Conservation (phyloP, 2,329 filamentous ascomycete species). For the Blastomyces parvus region DNA sequence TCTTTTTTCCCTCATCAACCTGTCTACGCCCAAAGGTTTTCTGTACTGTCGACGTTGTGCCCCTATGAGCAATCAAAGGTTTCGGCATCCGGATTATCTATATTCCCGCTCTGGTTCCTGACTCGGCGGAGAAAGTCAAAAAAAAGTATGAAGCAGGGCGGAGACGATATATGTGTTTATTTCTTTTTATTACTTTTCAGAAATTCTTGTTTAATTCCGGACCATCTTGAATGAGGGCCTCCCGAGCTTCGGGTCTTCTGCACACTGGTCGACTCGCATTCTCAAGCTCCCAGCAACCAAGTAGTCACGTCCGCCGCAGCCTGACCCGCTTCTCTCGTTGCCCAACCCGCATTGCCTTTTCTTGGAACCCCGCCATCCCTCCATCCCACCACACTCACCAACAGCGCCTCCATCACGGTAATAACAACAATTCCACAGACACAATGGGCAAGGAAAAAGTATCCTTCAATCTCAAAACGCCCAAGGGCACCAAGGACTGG, state of each 20-base stretch:
- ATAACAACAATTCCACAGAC: slow-evolving; percentile 4
- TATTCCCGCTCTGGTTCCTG: not conserved
- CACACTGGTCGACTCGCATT: slow-evolving; percentile 26
- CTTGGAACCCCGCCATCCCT: slow-evolving; percentile 9
- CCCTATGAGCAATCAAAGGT: not conserved
- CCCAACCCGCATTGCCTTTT: slow-evolving; percentile 15
- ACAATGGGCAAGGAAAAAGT: slow-evolving; percentile 30
- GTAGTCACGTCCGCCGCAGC: slow-evolving; percentile 11
- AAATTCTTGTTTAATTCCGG: not conserved
- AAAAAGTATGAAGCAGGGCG: not conserved
- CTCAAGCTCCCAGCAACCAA: slow-evolving; percentile 16
- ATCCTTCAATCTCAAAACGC: slow-evolving; percentile 66
- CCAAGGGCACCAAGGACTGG: slow-evolving; percentile 88
- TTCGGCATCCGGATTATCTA: not conserved
- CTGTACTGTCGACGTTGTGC: not conserved
- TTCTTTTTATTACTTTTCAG: not conserved
- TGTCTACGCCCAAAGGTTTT: not conserved
- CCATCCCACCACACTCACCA: slow-evolving; percentile 1
- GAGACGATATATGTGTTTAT: not conserved
- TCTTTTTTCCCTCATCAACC: not conserved
- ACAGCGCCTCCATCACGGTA: slow-evolving; percentile 4
- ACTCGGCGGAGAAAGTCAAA: not conserved
- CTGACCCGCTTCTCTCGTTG: slow-evolving; percentile 18
- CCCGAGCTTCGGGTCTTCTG: slow-evolving; percentile 17
- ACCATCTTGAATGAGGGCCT: slow-evolving; percentile 25